Base-by-base conservation (phyloP, 1,139 yeast species). In the Debaryomycetaceae sp. region DNA sequence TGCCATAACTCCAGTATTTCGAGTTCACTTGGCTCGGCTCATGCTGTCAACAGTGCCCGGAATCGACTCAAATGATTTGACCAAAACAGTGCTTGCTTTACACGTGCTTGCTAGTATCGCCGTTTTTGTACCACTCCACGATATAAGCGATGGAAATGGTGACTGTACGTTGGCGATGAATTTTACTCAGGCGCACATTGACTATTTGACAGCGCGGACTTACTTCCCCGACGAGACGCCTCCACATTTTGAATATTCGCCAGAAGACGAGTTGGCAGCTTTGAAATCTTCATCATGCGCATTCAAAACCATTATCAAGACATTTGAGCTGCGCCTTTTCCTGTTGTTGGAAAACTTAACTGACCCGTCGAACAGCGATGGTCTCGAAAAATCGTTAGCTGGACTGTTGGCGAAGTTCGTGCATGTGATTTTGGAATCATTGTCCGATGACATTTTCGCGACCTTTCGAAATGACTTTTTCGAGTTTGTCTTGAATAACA, bases 41-140 rank as follows among this genome's bases (percentile, higher is more conserved):
- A 49, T 87, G 24, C 71, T 76, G 29, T 63, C 83, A 49, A 60
- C 80, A 1, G 52, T 87, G 11, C 83, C 87, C 0, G 95, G 93
- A 15, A 76, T 90, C 26, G 97, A 90, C 48, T 73, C 92, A 1
- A 90, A 87, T 49, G 98, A 90, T 52, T 63, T 86, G 31, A 68
- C 64, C 16, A 75, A 87, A 46, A 78, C 95, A 0, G 62, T 77
- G 21, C 67, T 73, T 30, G 73, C 95, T 0, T 57, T 87, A 29
- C 73, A 77, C 36, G 69, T 82, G 15, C 68, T 90, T 36, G 78
- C 85, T 10, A 67, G 83, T 0, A 70, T 80, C 19, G 77, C 87
- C 0, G 63, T 79, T 11, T 79, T 76, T 37, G 71, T 82, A 4
- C 96, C 96, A 1, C 64, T 86, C 39, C 57, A 62, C 24, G 78